phyloP scores from a whole-genome alignment of 352 stramenopile genomes.

The Achlya hypogyna region DNA sequence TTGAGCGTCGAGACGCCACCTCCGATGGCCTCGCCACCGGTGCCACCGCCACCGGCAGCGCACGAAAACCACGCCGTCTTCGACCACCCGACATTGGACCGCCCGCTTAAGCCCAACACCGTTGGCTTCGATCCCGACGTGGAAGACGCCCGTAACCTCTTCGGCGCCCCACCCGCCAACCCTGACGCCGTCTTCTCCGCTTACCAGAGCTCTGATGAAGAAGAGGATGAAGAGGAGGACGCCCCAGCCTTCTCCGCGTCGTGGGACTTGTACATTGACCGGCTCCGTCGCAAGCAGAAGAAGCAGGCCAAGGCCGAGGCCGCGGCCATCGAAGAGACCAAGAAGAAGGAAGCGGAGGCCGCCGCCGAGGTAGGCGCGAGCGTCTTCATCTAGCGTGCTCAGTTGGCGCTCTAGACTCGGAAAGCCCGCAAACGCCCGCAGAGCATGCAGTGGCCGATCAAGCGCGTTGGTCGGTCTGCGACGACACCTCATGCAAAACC shows the following conservation, averaged over 20 bases:
- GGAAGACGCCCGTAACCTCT: background rate
- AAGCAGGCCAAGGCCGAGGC: conserved; percentile 6
- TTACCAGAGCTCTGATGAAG: background rate
- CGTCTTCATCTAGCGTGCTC: background rate
- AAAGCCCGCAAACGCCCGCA: conserved; percentile 12
- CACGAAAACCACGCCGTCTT: background rate
- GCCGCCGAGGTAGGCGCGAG: background rate
- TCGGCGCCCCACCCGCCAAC: background rate
- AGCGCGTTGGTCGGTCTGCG: conserved; percentile 4
- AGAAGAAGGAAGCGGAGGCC: background rate
- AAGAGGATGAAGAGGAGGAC: background rate
- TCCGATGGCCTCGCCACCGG: background rate
- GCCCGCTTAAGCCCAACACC: conserved; percentile 4
- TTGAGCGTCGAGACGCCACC: background rate
- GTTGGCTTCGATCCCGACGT: background rate
- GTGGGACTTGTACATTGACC: conserved; percentile 20
- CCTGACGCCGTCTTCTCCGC: background rate
- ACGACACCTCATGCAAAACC: background rate
- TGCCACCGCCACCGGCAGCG: background rate
- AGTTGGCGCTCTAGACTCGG: background rate
- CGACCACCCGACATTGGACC: conserved; percentile 2
- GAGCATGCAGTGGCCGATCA: conserved; percentile 15
- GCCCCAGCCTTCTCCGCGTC: background rate
- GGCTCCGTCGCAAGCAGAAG: conserved; percentile 11
- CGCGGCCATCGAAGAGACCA: background rate